Evolutionary conservation across 1,139 yeast species (phyloP).

Genomic region (Geotrichum klebahnii): DNA sequence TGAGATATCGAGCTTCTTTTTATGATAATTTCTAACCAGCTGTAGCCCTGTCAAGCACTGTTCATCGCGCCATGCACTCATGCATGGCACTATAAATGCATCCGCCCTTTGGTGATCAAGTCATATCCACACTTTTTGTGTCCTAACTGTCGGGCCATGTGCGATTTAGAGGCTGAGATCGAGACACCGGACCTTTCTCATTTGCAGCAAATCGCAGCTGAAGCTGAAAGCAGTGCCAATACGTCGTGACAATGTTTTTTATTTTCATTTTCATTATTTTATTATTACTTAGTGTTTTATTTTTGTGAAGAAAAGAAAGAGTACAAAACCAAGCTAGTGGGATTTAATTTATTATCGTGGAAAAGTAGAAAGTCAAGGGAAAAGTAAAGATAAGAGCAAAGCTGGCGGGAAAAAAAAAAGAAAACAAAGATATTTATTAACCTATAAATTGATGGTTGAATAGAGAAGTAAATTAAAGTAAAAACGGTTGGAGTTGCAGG

Average conservation of each 20-base stretch:
- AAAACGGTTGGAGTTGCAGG: too few relatives aligned
- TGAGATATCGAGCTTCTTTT: neutral
- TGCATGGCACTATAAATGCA: slow-evolving; percentile 95
- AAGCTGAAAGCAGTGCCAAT: neutral
- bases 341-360: neutral
- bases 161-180: slow-evolving; percentile 86
- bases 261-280: neutral
- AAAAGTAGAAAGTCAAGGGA: neutral
- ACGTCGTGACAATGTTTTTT: neutral
- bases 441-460: too few relatives aligned
- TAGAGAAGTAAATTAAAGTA: too few relatives aligned
- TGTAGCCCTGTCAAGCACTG: slow-evolving; percentile 75
- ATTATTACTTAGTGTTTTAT: neutral
- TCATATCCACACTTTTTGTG: slow-evolving; percentile 91
- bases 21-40: neutral
- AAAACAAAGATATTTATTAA: too few relatives aligned
- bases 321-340: neutral
- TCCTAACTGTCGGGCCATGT: slow-evolving; percentile 89
- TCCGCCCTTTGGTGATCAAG: slow-evolving; percentile 75
- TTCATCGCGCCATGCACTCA: slow-evolving; percentile 94
- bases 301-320: neutral
- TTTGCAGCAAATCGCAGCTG: slow-evolving; percentile 1
- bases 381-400: too few relatives aligned
- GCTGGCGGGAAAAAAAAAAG: too few relatives aligned
- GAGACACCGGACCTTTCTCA: slow-evolving; percentile 41